Conservation (phyloP, 2,329 filamentous ascomycete species). For the Phialemonium atrogriseum region DNA sequence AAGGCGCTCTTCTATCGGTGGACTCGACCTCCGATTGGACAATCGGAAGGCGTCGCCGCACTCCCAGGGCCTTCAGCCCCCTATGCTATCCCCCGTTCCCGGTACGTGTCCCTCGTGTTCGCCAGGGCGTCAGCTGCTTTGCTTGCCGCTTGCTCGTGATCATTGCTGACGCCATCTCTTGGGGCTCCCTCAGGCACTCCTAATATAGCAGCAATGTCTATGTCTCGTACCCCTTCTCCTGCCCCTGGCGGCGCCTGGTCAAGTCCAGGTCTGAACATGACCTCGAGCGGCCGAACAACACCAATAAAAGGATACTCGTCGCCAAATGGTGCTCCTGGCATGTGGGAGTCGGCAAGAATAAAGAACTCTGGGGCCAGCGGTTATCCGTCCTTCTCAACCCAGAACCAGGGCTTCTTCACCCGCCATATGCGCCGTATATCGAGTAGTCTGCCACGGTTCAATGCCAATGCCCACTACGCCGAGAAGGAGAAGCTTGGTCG, state of each 20-base stretch:
- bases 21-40: constrained; percentile 24
- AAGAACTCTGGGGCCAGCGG: constrained; percentile 65
- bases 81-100: constrained; percentile 44
- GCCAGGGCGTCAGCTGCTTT: neutral
- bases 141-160: constrained; percentile 3
- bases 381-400: constrained; percentile 71
- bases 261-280: constrained; percentile 68
- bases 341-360: constrained; percentile 77
- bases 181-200: constrained; percentile 52
- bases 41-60: constrained; percentile 19
- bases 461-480: constrained; percentile 45
- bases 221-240: constrained; percentile 83
- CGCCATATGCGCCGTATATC: constrained; percentile 77
- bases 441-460: constrained; percentile 68
- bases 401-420: constrained; percentile 80
- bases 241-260: constrained; percentile 80
- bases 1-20: constrained; percentile 36
- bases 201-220: constrained; percentile 61
- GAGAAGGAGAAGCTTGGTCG: constrained; percentile 72
- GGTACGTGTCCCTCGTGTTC: constrained; percentile 33
- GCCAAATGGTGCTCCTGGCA: constrained; percentile 49
- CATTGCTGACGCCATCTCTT: constrained; percentile 3
- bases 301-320: constrained; percentile 45
- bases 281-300: constrained; percentile 59
- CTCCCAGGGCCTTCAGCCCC: constrained; percentile 30